These are phyloP conservation scores for Neurospora sp. DNA, from an alignment of 495 filamentous ascomycete genomes.

Conservation along the genomic window DNA sequence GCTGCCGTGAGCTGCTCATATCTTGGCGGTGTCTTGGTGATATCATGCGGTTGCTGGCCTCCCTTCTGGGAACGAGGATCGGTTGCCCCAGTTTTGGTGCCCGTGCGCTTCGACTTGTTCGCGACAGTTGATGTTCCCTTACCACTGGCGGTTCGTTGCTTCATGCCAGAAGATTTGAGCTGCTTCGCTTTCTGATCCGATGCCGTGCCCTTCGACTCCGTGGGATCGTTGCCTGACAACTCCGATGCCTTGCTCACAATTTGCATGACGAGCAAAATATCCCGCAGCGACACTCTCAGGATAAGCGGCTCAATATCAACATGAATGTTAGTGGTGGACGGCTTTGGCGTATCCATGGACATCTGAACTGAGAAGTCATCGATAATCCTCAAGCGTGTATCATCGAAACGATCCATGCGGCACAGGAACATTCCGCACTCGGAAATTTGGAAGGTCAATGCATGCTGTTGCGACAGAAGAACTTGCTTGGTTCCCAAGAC, in stretches of 20 bases:
- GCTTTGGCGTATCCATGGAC: constrained; percentile 73
- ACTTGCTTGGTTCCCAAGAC: constrained; percentile 92
- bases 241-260: constrained; percentile 90
- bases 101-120: constrained; percentile 22
- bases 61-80: constrained; percentile 1
- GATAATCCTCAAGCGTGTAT: constrained; percentile 73
- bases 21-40: constrained; percentile 21
- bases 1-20: constrained; percentile 78
- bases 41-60: constrained; percentile 22
- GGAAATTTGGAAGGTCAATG: constrained; percentile 80
- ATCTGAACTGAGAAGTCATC: constrained; percentile 91
- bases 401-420: constrained; percentile 94
- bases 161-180: constrained; percentile 45
- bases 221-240: constrained; percentile 53
- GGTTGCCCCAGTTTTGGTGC: neutral
- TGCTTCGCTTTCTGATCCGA: constrained; percentile 54
- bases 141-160: constrained; percentile 55
- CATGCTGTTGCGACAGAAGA: constrained; percentile 86
- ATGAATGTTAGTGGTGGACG: constrained; percentile 65
- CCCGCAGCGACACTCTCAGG: constrained; percentile 82
- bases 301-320: constrained; percentile 86
- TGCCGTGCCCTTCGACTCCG: constrained; percentile 23
- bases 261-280: constrained; percentile 88
- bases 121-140: constrained; percentile 52
- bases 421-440: constrained; percentile 97